These are phyloP conservation scores for Chlorella sp. DNA, from an alignment of 139 green algal genomes.

Conservation along the genomic window DNA sequence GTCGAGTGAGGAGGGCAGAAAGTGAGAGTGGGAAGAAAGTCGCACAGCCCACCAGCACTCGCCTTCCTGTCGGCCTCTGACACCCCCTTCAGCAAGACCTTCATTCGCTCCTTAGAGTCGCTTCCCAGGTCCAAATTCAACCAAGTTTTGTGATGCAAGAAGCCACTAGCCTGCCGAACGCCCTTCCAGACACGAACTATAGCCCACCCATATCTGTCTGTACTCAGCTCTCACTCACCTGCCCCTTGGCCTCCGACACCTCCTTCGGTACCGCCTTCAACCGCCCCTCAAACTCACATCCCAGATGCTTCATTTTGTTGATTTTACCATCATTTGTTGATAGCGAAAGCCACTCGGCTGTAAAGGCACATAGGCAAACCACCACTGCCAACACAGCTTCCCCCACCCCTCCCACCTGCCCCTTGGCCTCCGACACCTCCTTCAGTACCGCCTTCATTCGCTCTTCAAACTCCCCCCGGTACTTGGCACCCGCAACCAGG, in stretches of 20 bases:
- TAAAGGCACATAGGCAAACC: too few species aligned
- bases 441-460: constrained; percentile 88
- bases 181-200: too few species aligned
- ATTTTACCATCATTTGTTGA: too few species aligned
- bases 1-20: neutral
- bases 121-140: too few species aligned
- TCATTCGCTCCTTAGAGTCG: constrained; percentile 97
- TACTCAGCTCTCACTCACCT: neutral
- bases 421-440: constrained; percentile 75
- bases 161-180: too few species aligned
- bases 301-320: too few species aligned
- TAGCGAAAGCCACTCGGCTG: too few species aligned
- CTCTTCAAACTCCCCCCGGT: constrained; percentile 95
- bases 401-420: constrained; percentile 27
- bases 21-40: neutral
- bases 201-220: neutral
- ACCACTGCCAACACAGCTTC: neutral
- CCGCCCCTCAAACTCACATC: constrained; percentile 97
- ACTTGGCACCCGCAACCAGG: constrained; percentile 93
- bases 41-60: too few species aligned
- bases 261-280: constrained; percentile 89
- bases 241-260: constrained; percentile 69
- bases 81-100: constrained; percentile 86
- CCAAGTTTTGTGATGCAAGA: too few species aligned
- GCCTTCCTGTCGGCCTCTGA: constrained; percentile 64